Evolutionary conservation across 1,139 yeast genomes (phyloP).

Genomic region (Candida freyschussii): DNA sequence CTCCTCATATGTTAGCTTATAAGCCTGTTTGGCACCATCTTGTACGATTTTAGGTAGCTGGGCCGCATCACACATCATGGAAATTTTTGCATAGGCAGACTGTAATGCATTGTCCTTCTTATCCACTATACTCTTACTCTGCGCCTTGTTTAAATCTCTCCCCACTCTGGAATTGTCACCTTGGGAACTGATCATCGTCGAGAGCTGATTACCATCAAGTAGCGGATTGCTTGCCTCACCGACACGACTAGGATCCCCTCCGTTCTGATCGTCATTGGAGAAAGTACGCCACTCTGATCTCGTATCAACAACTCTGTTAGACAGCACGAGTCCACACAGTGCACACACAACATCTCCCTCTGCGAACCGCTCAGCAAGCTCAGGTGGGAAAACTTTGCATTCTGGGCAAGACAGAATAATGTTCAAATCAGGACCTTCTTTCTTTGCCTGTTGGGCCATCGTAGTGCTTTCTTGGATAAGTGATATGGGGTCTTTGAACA

Average conservation of each 20-base stretch:
- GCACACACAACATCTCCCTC: slow-evolving; percentile 99
- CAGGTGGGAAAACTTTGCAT: slow-evolving; percentile 94
- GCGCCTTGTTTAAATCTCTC: slow-evolving; percentile 85
- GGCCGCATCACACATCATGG: slow-evolving; percentile 97
- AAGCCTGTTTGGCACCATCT: slow-evolving; percentile 96
- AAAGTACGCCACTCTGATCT: slow-evolving; percentile 99
- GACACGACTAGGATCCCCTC: slow-evolving; percentile 98
- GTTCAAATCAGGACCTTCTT: slow-evolving; percentile 69
- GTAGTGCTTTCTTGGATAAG: not conserved
- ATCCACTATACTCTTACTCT: slow-evolving; percentile 79
- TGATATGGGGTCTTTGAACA: no score
- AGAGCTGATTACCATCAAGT: slow-evolving; percentile 85
- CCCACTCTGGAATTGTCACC: slow-evolving; percentile 64
- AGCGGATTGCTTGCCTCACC: slow-evolving; percentile 98
- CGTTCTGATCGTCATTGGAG: slow-evolving; percentile 94
- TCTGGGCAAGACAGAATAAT: slow-evolving; percentile 93
- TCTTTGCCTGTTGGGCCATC: slow-evolving; percentile 16
- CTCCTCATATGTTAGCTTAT: slow-evolving; percentile 87
- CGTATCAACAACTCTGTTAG: slow-evolving; percentile 90
- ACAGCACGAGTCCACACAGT: slow-evolving; percentile 87
- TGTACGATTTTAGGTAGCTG: slow-evolving; percentile 92
- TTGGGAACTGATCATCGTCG: slow-evolving; percentile 85
- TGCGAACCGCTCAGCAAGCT: slow-evolving; percentile 87
- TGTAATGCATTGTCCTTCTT: slow-evolving; percentile 83
- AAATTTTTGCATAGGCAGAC: slow-evolving; percentile 84